These are phyloP conservation scores for Penicillium sp. DNA, from an alignment of 2,329 filamentous ascomycete species.

Conservation along the genomic window DNA sequence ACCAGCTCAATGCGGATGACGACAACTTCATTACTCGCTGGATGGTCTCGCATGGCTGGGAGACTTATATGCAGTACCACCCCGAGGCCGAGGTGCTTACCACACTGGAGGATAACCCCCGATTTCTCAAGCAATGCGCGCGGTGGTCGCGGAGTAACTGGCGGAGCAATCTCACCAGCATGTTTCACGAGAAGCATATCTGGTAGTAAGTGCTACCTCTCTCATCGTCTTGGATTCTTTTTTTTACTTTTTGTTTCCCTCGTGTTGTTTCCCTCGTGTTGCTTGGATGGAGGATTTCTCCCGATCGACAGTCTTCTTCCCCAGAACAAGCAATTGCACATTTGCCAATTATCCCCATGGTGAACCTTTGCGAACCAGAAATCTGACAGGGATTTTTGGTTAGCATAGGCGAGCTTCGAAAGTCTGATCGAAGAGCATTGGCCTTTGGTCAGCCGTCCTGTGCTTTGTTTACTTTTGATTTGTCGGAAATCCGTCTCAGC, in stretches of 20 bases:
- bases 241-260: too few relatives aligned
- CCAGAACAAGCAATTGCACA: too few relatives aligned
- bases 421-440: too few relatives aligned
- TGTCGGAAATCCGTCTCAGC: slow-evolving; percentile 8
- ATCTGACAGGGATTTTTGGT: background rate
- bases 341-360: too few relatives aligned
- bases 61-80: slow-evolving; percentile 93
- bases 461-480: background rate
- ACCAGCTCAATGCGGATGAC: slow-evolving; percentile 90
- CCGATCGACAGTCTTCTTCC: too few relatives aligned
- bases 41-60: slow-evolving; percentile 87
- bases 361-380: too few relatives aligned
- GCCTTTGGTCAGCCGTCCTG: background rate
- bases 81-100: slow-evolving; percentile 86
- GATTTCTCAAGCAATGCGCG: slow-evolving; percentile 88
- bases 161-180: slow-evolving; percentile 90
- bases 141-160: slow-evolving; percentile 97
- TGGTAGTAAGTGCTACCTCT: slow-evolving; percentile 64
- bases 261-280: slow-evolving; percentile 5
- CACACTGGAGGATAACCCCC: slow-evolving; percentile 79
- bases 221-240: too few relatives aligned
- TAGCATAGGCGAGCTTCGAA: too few relatives aligned
- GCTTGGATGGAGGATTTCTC: background rate
- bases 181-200: slow-evolving; percentile 75
- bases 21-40: slow-evolving; percentile 98